phyloP scores from a whole-genome alignment of 805 yeast species.

The Wickerhamiella domercqiae region DNA sequence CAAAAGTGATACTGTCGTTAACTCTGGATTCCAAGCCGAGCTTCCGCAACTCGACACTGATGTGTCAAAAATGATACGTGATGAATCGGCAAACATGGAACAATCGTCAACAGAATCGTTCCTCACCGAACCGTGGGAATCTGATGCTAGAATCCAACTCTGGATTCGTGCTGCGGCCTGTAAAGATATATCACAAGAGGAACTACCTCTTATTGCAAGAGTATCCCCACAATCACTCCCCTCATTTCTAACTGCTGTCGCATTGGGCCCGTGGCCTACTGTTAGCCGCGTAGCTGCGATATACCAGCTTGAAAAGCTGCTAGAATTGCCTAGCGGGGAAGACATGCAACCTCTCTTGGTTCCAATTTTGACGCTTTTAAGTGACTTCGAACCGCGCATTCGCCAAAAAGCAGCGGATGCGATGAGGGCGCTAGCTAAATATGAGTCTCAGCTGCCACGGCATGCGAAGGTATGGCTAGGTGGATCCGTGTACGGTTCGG shows the following conservation, averaged over 20 bases:
- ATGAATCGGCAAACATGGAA: slow-evolving; percentile 13
- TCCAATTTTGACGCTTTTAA: slow-evolving; percentile 20
- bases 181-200: slow-evolving; percentile 6
- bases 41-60: background rate
- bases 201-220: slow-evolving; percentile 11
- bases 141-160: slow-evolving; percentile 12
- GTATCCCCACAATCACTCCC: slow-evolving; percentile 16
- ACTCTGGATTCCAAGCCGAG: background rate
- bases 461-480: no score
- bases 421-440: slow-evolving; percentile 12
- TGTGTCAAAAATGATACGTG: slow-evolving; percentile 1
- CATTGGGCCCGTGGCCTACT: slow-evolving; percentile 23
- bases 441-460: slow-evolving; percentile 12
- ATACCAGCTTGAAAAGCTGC: slow-evolving; percentile 7
- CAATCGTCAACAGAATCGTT: slow-evolving; percentile 12
- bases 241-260: slow-evolving; percentile 25
- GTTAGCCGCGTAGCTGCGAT: slow-evolving; percentile 26
- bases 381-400: slow-evolving; percentile 22
- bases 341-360: slow-evolving; percentile 27
- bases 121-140: slow-evolving; percentile 8
- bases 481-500: background rate
- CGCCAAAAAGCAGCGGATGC: slow-evolving; percentile 19
- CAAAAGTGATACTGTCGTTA: background rate
- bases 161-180: slow-evolving; percentile 15
- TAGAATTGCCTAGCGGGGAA: slow-evolving; percentile 8